Evolutionary conservation across 163 green algal species (phyloP).

Genomic region (Smithsoniella earleae): DNA sequence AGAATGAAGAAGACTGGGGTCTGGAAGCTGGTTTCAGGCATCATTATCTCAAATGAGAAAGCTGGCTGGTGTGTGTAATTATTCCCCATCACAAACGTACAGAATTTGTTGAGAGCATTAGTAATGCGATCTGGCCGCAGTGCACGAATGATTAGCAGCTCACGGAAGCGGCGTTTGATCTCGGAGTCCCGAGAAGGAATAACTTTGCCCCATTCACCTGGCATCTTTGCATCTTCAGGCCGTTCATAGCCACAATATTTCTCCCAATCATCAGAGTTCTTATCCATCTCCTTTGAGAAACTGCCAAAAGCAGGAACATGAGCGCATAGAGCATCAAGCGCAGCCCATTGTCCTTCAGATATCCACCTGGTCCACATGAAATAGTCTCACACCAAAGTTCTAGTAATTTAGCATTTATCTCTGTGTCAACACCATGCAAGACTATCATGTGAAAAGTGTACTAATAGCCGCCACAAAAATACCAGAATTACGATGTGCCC

Average conservation of each 20-base stretch:
- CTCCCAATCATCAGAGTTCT: slow-evolving; percentile 70
- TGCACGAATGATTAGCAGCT: slow-evolving; percentile 62
- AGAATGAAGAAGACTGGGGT: slow-evolving; percentile 87
- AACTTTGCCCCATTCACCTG: slow-evolving; percentile 65
- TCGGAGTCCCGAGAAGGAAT: neutral
- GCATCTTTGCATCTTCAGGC: slow-evolving; percentile 57
- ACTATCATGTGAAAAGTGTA: no score
- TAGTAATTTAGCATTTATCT: no score
- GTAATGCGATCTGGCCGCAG: slow-evolving; percentile 75
- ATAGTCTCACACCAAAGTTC: no score
- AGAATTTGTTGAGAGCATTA: slow-evolving; percentile 66
- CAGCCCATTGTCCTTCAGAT: slow-evolving; percentile 65
- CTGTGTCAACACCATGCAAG: no score
- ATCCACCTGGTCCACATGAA: no score
- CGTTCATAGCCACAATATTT: slow-evolving; percentile 60
- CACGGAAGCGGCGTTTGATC: slow-evolving; percentile 39
- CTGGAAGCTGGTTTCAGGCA: slow-evolving; percentile 54
- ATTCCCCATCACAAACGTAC: slow-evolving; percentile 54
- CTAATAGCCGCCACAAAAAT: no score
- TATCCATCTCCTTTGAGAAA: slow-evolving; percentile 77
- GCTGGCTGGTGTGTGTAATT: slow-evolving; percentile 52
- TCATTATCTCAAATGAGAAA: slow-evolving; percentile 57
- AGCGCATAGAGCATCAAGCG: slow-evolving; percentile 56
- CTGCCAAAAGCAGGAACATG: slow-evolving; percentile 49
- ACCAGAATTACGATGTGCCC: no score